Evolutionary conservation across 192 early-diverging fungal species (phyloP).

Genomic region (Mortierella claussenii): DNA sequence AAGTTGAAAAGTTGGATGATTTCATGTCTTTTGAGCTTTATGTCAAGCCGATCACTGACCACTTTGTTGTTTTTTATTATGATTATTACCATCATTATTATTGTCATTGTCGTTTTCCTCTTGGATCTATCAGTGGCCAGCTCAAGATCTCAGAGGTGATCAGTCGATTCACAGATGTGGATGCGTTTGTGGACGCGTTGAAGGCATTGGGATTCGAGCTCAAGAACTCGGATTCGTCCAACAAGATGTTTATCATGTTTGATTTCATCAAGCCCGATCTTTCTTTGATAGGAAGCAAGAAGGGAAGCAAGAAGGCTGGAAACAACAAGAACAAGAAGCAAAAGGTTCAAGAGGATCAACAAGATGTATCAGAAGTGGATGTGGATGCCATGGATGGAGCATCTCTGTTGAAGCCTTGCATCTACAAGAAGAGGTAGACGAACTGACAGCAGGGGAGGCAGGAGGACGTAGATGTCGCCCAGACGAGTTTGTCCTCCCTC

Average conservation of each 20-base stretch:
- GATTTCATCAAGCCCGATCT: slow-evolving; percentile 75
- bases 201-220: slow-evolving; percentile 82
- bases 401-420: slow-evolving; percentile 67
- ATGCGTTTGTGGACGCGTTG: slow-evolving; percentile 79
- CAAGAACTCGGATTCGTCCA: slow-evolving; percentile 71
- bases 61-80: not conserved
- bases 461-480: too few relatives aligned
- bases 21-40: not conserved
- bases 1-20: slow-evolving; percentile 14
- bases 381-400: slow-evolving; percentile 51
- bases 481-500: too few relatives aligned
- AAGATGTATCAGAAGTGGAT: slow-evolving; percentile 38
- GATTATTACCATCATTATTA: not conserved
- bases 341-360: slow-evolving; percentile 47
- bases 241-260: slow-evolving; percentile 97
- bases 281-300: slow-evolving; percentile 38
- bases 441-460: too few relatives aligned
- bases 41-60: not conserved
- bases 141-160: slow-evolving; percentile 95
- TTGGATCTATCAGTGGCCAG: too few relatives aligned
- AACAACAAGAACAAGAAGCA: slow-evolving; percentile 45
- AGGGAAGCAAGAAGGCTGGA: slow-evolving; percentile 25
- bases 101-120: not conserved
- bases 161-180: slow-evolving; percentile 85
- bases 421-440: slow-evolving; percentile 68